These are phyloP conservation scores for Salicornia ramosissima DNA, from an alignment of 148 eudicot species.

Conservation along the genomic window DNA sequence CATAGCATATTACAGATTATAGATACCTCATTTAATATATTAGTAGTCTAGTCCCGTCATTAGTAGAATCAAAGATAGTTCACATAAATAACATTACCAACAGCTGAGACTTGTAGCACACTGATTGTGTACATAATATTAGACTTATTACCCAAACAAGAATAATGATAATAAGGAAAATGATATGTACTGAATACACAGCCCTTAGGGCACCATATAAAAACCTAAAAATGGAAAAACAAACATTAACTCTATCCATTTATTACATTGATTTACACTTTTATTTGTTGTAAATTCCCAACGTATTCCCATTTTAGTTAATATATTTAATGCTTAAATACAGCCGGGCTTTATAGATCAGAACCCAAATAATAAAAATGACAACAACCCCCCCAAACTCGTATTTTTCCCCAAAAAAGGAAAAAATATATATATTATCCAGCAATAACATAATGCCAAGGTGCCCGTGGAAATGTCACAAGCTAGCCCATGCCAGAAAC, in stretches of 20 bases:
- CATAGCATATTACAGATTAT: background rate
- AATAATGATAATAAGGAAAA: background rate
- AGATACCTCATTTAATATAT: background rate
- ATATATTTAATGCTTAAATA: no score
- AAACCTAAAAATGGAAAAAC: no score
- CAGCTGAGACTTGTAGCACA: slow-evolving; percentile 3
- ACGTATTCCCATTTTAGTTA: no score
- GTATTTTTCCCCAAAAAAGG: no score
- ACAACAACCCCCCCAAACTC: background rate
- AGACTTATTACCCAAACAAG: no score
- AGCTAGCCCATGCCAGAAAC: background rate
- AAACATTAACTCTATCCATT: no score
- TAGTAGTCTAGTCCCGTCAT: background rate
- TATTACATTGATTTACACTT: no score
- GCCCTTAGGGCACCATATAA: no score
- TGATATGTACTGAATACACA: background rate
- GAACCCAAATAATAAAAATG: no score
- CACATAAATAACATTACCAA: background rate
- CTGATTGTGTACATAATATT: background rate
- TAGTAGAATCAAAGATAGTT: background rate
- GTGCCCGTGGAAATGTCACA: background rate
- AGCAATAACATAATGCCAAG: background rate
- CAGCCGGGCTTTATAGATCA: no score
- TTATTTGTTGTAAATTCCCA: no score
- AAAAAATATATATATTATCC: no score